Conservation (phyloP, 1,284 basidiomycete genomes). For the Trichosporon sp. region DNA sequence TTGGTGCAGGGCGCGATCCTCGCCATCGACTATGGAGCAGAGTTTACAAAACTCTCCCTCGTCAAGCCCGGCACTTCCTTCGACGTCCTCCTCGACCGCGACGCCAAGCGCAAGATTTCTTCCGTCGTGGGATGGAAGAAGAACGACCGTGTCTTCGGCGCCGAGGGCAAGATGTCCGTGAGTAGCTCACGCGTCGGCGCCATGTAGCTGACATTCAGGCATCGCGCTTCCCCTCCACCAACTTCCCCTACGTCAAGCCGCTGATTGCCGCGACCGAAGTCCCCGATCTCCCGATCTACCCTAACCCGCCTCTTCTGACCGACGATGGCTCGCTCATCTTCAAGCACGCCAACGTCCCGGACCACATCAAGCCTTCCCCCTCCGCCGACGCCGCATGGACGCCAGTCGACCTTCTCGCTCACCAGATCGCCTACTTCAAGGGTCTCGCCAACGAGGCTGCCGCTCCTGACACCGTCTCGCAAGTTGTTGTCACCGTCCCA, state of each 20-base stretch:
- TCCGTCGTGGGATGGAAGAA: slow-evolving; percentile 84
- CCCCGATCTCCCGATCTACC: slow-evolving; percentile 60
- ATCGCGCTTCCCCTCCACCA: slow-evolving; percentile 83
- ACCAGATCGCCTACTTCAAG: slow-evolving; percentile 90
- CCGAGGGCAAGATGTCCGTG: slow-evolving; percentile 83
- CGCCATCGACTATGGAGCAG: slow-evolving; percentile 93
- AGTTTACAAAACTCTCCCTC: slow-evolving; percentile 93
- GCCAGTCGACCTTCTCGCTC: slow-evolving; percentile 88
- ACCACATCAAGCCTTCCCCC: slow-evolving; percentile 66
- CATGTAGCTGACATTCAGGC: slow-evolving; percentile 62
- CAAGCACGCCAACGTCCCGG: slow-evolving; percentile 67
- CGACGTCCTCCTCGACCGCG: slow-evolving; percentile 93
- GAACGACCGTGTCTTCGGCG: slow-evolving; percentile 84
- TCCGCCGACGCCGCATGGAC: slow-evolving; percentile 63
- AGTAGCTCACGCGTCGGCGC: slow-evolving; percentile 48
- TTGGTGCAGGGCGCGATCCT: slow-evolving; percentile 63
- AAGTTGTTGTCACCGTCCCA: slow-evolving; percentile 83
- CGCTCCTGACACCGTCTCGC: slow-evolving; percentile 68
- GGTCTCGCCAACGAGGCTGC: slow-evolving; percentile 74
- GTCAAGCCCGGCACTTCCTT: slow-evolving; percentile 96
- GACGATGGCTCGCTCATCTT: slow-evolving; percentile 64
- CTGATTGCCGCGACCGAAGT: slow-evolving; percentile 63
- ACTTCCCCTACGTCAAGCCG: slow-evolving; percentile 83
- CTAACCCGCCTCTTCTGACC: slow-evolving; percentile 41
- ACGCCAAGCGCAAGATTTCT: slow-evolving; percentile 94